Evolutionary conservation across 2,329 filamentous ascomycete genomes (phyloP), one percentile per base, ranked within the genome.

Genomic region (Myotisia sp.): DNA sequence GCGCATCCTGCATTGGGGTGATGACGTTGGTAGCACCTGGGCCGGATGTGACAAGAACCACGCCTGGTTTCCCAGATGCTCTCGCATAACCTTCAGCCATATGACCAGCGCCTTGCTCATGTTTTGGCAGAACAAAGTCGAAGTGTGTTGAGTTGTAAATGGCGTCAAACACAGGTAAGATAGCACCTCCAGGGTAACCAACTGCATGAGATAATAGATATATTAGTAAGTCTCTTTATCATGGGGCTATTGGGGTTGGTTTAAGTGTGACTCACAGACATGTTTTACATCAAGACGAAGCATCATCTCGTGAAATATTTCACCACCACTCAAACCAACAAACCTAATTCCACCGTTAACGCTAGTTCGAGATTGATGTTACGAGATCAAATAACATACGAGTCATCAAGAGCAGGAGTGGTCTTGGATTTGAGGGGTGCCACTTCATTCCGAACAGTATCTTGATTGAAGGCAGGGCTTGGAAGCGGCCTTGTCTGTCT

Each of bases 271-370:
- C 83, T 54, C 69, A 92, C 84, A 95, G 53, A 95, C 73, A 58
- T 94, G 84, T 65, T 94, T 90, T 37, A 98, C 87, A 48, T 69
- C 73, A 49, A 87, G 81, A 52, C 87, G 72, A 42, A 92, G 70
- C 86, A 98, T 94, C 87, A 95, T 95, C 64, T 95, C 87, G 60
- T 95, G 86, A 62, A 95, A 93, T 49, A 95, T 94, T 60, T 94
- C 79, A 54, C 90, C 90, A 54, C 90, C 87, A 32, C 76, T 92
- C 70, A 86, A 87, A 43, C 87, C 87, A 52, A 95, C 84, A 59
- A 95, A 92, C 40, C 78, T 83, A 45, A 36, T 34, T 12, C 13
- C 8, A 24, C 12, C 4, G 37, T 48, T 32, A 45, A n/a, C n/a
- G n/a, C n/a, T n/a, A n/a, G n/a, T n/a, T n/a, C n/a, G n/a, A n/a